Evolutionary conservation across 2,329 filamentous ascomycete genomes (phyloP).

Genomic region (Chrysosphaeria jannelii): DNA sequence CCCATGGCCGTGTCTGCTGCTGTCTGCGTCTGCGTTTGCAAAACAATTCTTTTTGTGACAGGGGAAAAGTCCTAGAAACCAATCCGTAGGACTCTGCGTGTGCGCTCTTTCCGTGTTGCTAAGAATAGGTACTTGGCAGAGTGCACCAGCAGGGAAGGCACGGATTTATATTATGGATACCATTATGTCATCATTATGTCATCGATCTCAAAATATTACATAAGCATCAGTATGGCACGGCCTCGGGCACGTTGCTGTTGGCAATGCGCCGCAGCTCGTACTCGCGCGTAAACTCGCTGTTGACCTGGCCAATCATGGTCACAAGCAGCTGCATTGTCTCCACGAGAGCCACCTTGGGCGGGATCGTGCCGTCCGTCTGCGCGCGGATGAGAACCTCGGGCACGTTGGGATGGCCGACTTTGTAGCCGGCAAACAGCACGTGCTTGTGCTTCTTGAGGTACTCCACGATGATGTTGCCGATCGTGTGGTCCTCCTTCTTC

Average conservation of each 20-base stretch:
- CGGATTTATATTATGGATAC: too few relatives aligned
- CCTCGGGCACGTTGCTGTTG: too few relatives aligned
- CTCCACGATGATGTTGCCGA: constrained; percentile 67
- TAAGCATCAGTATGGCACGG: too few relatives aligned
- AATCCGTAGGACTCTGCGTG: too few relatives aligned
- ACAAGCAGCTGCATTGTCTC: constrained; percentile 60
- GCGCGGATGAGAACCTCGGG: constrained; percentile 41
- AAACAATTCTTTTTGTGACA: too few relatives aligned
- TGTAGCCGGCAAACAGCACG: constrained; percentile 79
- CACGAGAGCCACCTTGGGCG: constrained; percentile 68
- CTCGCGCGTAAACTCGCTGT: constrained; percentile 75
- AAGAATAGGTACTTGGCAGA: too few relatives aligned
- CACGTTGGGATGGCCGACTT: constrained; percentile 33
- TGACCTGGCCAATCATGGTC: constrained; percentile 47
- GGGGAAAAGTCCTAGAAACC: too few relatives aligned
- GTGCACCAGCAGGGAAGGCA: too few relatives aligned
- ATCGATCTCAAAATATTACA: too few relatives aligned
- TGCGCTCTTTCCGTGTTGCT: too few relatives aligned
- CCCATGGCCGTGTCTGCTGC: constrained; percentile 12
- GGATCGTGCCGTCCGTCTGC: constrained; percentile 68
- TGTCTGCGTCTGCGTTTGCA: too few relatives aligned
- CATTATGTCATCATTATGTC: too few relatives aligned
- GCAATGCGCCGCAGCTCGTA: constrained; percentile 72
- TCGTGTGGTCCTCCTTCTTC: constrained; percentile 89
- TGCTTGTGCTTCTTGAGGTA: constrained; percentile 62